Conservation (phyloP, 2,329 filamentous ascomycete genomes). For the Celoporthe dispersa region DNA sequence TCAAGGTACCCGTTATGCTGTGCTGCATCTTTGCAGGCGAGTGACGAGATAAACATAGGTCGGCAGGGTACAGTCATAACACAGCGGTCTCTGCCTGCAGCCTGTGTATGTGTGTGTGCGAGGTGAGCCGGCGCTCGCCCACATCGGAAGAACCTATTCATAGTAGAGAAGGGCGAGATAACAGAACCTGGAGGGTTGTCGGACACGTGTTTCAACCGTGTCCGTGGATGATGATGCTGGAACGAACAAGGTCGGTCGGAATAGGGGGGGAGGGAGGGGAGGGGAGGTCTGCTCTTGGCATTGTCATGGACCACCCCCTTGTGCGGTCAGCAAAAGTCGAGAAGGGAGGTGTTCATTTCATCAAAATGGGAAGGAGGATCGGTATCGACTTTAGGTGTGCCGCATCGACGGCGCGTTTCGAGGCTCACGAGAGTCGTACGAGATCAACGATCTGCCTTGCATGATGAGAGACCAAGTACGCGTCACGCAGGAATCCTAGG, state of each 20-base stretch:
- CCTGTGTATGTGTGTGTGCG: background rate
- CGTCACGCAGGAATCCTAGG: background rate
- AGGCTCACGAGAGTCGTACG: background rate
- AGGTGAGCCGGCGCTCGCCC: background rate
- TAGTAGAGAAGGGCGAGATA: background rate
- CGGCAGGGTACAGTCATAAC: background rate
- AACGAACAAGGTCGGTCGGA: background rate
- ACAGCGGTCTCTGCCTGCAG: background rate
- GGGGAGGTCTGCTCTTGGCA: background rate
- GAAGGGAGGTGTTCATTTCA: background rate
- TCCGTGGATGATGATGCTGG: background rate
- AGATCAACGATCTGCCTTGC: background rate
- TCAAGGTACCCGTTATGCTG: background rate
- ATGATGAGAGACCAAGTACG: background rate
- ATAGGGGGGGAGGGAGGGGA: background rate
- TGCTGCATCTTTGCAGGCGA: background rate
- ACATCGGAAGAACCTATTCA: background rate
- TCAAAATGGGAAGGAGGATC: background rate
- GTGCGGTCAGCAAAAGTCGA: background rate
- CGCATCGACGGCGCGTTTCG: background rate
- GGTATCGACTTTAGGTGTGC: background rate
- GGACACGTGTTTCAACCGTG: slow-evolving; percentile 17
- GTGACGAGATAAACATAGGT: background rate
- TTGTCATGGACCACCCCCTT: background rate
- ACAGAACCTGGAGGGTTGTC: slow-evolving; percentile 3